Conservation (phyloP, 2,329 filamentous ascomycete genomes). For the Tolypocladium tundrense region DNA sequence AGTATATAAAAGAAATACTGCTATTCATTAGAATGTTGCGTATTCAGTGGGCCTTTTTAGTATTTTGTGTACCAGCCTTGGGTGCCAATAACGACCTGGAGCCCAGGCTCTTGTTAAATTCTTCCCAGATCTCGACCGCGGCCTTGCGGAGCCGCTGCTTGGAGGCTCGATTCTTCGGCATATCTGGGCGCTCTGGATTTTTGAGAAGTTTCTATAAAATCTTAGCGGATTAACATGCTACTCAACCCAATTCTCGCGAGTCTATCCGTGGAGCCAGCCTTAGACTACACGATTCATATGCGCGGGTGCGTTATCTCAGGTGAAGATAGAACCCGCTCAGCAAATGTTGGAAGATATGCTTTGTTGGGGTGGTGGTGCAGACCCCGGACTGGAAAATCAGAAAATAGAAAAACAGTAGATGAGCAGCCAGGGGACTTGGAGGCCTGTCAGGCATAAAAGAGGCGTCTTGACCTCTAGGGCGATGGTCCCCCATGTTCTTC, state of each 20-base stretch:
- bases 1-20: not conserved
- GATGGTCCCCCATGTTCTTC: no score
- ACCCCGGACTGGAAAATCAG: no score
- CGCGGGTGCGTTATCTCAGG: constrained; percentile 5
- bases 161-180: not conserved
- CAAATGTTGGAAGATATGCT: constrained; percentile 4
- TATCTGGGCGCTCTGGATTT: constrained; percentile 1
- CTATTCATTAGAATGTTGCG: not conserved
- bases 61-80: constrained; percentile 4
- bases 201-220: constrained; percentile 7
- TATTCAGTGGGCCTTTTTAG: not conserved
- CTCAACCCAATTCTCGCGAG: constrained; percentile 1
- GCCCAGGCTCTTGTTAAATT: constrained; percentile 1
- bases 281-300: constrained; percentile 1
- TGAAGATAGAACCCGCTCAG: constrained; percentile 2
- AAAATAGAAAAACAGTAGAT: no score
- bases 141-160: not conserved
- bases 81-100: not conserved
- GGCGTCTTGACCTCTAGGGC: no score
- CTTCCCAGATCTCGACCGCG: constrained; percentile 1
- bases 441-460: no score
- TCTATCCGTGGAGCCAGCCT: constrained; percentile 1
- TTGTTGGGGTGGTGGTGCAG: not conserved
- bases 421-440: no score
- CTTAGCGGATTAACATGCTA: constrained; percentile 6